These are phyloP conservation scores for Fragilaria crotonensis DNA, from an alignment of 108 stramenopile species.

Conservation along the genomic window DNA sequence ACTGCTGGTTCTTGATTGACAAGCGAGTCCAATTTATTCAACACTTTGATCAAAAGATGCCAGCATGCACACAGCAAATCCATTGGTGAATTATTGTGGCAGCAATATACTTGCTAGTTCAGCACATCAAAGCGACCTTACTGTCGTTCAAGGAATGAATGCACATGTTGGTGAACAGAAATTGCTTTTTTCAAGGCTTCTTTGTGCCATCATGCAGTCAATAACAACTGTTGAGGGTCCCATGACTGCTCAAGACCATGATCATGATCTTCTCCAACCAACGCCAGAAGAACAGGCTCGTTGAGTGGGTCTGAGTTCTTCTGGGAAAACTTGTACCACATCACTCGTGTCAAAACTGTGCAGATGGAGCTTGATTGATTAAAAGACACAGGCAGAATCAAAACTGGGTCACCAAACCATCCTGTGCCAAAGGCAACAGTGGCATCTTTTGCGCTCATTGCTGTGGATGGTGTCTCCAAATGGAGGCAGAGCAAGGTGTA, in stretches of 20 bases:
- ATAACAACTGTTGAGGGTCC: background rate
- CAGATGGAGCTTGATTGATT: background rate
- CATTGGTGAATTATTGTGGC: background rate
- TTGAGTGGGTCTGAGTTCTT: background rate
- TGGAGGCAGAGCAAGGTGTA: background rate
- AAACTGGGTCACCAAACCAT: background rate
- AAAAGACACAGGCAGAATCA: background rate
- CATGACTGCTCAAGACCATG: no score
- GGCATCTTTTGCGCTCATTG: background rate
- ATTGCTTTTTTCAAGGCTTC: background rate
- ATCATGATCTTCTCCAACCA: no score
- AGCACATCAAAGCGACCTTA: background rate
- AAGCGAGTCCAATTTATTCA: background rate
- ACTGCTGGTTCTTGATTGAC: background rate
- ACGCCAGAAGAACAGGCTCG: no score
- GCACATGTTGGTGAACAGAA: background rate
- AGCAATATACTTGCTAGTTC: background rate
- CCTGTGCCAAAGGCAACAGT: background rate
- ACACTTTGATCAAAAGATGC: background rate
- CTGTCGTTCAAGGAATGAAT: background rate
- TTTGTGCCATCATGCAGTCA: background rate
- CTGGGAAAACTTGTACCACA: background rate
- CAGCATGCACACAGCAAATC: background rate
- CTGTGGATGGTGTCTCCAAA: slow-evolving; percentile 4
- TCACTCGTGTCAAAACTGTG: background rate